Base-by-base conservation (phyloP, 108 stramenopile genomes). In the Fragilaria radians region DNA sequence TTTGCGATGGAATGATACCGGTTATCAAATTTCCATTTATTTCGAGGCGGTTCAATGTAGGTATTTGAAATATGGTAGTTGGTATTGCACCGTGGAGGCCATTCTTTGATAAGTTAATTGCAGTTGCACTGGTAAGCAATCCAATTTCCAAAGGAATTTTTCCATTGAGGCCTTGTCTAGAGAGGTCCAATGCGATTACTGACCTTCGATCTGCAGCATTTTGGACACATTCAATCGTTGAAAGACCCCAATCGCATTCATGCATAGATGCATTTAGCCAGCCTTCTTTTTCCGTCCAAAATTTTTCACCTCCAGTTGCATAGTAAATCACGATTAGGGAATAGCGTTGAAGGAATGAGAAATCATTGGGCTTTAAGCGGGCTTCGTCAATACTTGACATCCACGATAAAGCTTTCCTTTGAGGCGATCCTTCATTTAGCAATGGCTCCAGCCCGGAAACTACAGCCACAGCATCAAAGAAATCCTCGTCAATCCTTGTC, bases 271-370 rank as follows among this genome's bases (percentile, higher is more conserved):
- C 32, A 19, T 22, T 19, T n/a, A 57, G 23, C n/a, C 22, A 57
- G 21, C 34, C 34, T 14, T 19, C 28, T 34, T 3, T 1, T 27
- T 36, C 5, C 28, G 27, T 19, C 55, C 55, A 57, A n/a, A 3
- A 2, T 11, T 49, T 17, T 3, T 62, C 54, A 26, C 77, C 77
- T 22, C 74, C 49, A 17, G 73, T 74, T 3, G 77, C 65, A 59
- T 52, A 71, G 25, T 71, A 78, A 1, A 78, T 48, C 5, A 66
- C 65, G 11, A 61, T 51, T 1, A 54, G 27, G 21, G 65, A 61
- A 50, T 63, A 78, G 0, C 77, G 59, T 52, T 78, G 77, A 14
- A 61, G 59, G 24, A 79, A 28, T 7, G 7, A 14, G 14, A n/a
- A 9, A 42, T 42, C 36, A 14, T 7, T 14, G 14, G 14, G 36